Evolutionary conservation across 768 basidiomycete species (phyloP).

Genomic region (Serendipita indica): DNA sequence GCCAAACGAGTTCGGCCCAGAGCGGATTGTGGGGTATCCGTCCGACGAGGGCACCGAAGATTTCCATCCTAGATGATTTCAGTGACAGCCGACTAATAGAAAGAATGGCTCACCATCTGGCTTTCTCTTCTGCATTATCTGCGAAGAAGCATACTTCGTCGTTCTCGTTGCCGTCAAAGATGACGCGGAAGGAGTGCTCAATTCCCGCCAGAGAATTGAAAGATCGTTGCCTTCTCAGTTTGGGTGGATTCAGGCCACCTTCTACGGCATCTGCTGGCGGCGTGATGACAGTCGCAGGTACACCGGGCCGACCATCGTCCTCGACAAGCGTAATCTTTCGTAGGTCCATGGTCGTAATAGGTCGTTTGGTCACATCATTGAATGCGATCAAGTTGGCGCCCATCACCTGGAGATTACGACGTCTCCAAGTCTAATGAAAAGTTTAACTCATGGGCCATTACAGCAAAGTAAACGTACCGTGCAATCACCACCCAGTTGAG

Average conservation of each 20-base stretch:
- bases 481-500: slow-evolving; percentile 90
- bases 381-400: slow-evolving; percentile 79
- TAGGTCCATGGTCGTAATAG: slow-evolving; percentile 79
- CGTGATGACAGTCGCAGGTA: slow-evolving; percentile 27
- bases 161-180: slow-evolving; percentile 45
- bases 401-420: slow-evolving; percentile 69
- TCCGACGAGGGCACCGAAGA: slow-evolving; percentile 69
- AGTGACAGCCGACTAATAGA: neutral
- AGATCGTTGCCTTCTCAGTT: neutral
- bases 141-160: slow-evolving; percentile 83
- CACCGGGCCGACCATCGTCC: slow-evolving; percentile 41
- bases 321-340: slow-evolving; percentile 66
- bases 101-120: slow-evolving; percentile 50
- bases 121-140: slow-evolving; percentile 79
- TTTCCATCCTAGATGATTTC: slow-evolving; percentile 52
- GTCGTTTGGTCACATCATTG: slow-evolving; percentile 85
- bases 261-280: neutral
- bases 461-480: slow-evolving; percentile 35
- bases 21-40: slow-evolving; percentile 83
- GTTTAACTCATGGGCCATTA: slow-evolving; percentile 11
- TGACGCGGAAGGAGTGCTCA: slow-evolving; percentile 70
- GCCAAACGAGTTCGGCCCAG: slow-evolving; percentile 87
- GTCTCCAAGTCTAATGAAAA: slow-evolving; percentile 51
- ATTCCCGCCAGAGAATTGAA: slow-evolving; percentile 53
- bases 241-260: neutral